Evolutionary conservation across 352 stramenopile species (phyloP).

Genomic region (Saprolegnia parasitica): DNA sequence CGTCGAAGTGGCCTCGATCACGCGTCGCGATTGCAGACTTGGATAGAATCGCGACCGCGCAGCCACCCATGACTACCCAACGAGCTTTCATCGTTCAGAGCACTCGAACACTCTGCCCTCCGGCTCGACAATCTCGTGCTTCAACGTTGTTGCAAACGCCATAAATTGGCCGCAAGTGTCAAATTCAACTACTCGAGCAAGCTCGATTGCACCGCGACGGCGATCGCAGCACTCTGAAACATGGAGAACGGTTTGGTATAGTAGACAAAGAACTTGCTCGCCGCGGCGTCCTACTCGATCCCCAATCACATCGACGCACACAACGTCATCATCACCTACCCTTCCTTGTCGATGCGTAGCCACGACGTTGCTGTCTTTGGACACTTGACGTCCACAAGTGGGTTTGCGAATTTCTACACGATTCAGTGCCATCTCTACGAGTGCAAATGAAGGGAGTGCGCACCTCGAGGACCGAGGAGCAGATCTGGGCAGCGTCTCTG

Average conservation of each 20-base stretch:
- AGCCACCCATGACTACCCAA: too few species aligned
- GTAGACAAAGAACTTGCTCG: conserved; percentile 72
- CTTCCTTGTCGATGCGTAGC: conserved; percentile 80
- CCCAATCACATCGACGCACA: background rate
- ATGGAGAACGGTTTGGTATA: conserved; percentile 74
- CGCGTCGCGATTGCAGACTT: too few species aligned
- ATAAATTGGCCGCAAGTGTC: background rate
- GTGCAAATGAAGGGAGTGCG: conserved; percentile 29
- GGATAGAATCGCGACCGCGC: too few species aligned
- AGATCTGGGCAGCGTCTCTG: background rate
- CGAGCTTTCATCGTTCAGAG: too few species aligned
- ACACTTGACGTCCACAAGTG: conserved; percentile 61
- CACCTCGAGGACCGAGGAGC: background rate
- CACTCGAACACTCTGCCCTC: too few species aligned
- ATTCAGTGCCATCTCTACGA: conserved; percentile 34
- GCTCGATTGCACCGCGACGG: conserved; percentile 58
- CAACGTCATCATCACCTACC: conserved; percentile 33
- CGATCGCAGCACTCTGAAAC: conserved; percentile 72
- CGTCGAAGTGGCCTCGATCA: too few species aligned
- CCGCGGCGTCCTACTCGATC: conserved; percentile 50
- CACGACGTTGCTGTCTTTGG: conserved; percentile 60
- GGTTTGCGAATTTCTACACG: conserved; percentile 78
- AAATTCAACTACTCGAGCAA: conserved; percentile 44
- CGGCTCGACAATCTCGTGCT: too few species aligned
- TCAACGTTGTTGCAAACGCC: too few species aligned